Conservation (phyloP, 148 eudicot species). For the Dianthus caryophyllus region DNA sequence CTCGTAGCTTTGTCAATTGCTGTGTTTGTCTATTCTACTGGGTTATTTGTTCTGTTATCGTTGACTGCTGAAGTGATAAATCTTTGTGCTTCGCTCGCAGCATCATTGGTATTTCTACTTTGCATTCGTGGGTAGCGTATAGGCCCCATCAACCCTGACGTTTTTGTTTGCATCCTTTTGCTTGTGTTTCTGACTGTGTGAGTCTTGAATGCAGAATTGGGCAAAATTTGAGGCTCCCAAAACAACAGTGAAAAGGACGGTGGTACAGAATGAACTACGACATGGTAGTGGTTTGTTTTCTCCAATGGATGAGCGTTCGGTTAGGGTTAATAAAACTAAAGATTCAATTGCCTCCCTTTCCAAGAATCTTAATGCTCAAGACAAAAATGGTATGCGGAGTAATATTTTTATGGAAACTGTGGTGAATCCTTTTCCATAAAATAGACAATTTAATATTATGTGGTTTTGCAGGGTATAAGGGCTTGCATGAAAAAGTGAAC, state of each 20-base stretch:
- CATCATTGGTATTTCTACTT: background rate
- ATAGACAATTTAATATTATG: background rate
- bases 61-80: background rate
- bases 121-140: background rate
- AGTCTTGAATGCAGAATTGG: conserved; percentile 58
- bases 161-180: conserved; percentile 1
- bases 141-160: no score
- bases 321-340: conserved; percentile 31
- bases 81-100: background rate
- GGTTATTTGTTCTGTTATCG: background rate
- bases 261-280: conserved; percentile 32
- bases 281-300: conserved; percentile 33
- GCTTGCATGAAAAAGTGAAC: conserved; percentile 26
- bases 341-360: conserved; percentile 30
- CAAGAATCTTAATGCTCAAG: conserved; percentile 26
- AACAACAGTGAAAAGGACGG: conserved; percentile 70
- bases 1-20: background rate
- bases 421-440: background rate
- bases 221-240: conserved; percentile 71
- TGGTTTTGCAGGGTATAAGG: conserved; percentile 41
- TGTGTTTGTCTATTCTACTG: background rate
- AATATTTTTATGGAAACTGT: background rate
- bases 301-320: conserved; percentile 35
- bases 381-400: conserved; percentile 40
- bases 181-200: conserved; percentile 9